A percentile compares a stretch with the other conserved stretches of the same genome.
Conservation (phyloP, 2,329 filamentous ascomycete species). For the Xenosphaeropsis pyriputrescens region DNA sequence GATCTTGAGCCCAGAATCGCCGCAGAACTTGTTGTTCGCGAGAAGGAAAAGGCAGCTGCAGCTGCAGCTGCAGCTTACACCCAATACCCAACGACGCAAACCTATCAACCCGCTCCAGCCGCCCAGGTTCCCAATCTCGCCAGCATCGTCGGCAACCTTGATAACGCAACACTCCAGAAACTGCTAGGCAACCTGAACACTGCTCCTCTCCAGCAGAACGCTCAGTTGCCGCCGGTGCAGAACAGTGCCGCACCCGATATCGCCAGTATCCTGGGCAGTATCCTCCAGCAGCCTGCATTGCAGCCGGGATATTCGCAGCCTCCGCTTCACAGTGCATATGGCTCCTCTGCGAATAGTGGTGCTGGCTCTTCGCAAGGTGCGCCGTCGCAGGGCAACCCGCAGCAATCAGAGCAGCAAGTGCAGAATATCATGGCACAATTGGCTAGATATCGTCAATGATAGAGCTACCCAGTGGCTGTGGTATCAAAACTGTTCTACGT, state of each 20-base stretch:
- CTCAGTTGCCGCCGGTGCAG: not conserved
- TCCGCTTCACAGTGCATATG: slow-evolving; percentile 18
- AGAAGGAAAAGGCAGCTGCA: slow-evolving; percentile 36
- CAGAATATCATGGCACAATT: slow-evolving; percentile 65
- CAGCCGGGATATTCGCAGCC: slow-evolving; percentile 19
- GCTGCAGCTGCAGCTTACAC: slow-evolving; percentile 9
- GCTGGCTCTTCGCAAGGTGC: slow-evolving; percentile 12
- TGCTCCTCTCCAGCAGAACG: slow-evolving; percentile 6
- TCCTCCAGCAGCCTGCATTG: slow-evolving; percentile 10
- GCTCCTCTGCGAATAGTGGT: slow-evolving; percentile 10
- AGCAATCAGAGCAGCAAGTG: slow-evolving; percentile 35
- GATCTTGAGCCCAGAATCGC: slow-evolving; percentile 67
- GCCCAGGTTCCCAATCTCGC: slow-evolving; percentile 35
- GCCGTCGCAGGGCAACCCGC: slow-evolving; percentile 14
- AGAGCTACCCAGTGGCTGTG: not conserved
- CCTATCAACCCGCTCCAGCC: slow-evolving; percentile 21
- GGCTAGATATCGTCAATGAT: slow-evolving; percentile 43
- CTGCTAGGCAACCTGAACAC: slow-evolving; percentile 42
- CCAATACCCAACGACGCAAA: slow-evolving; percentile 15
- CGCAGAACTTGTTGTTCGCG: slow-evolving; percentile 64
- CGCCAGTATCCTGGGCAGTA: slow-evolving; percentile 15
- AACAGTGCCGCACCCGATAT: slow-evolving; percentile 19
- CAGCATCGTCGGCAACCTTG: slow-evolving; percentile 51
- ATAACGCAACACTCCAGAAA: slow-evolving; percentile 55
- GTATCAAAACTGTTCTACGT: no score